These are phyloP conservation scores for Plasmodium gonderi DNA, from an alignment of 169 alveolate species.

Conservation along the genomic window DNA sequence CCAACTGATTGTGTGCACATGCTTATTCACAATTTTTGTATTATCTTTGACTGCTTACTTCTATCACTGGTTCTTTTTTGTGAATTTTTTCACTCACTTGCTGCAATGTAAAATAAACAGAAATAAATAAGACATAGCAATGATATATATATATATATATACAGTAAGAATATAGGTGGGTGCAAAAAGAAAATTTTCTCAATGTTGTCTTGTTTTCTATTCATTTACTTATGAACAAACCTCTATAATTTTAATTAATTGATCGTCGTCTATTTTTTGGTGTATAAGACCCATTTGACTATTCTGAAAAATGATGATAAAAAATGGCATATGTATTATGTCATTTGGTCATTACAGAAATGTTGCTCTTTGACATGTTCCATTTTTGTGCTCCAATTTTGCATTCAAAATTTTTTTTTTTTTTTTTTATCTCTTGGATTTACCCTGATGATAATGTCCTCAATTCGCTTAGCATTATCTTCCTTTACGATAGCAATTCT, in stretches of 20 bases:
- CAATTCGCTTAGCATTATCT: constrained; percentile 60
- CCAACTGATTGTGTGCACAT: neutral
- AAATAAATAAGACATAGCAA: neutral
- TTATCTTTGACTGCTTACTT: constrained; percentile 12
- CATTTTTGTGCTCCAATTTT: neutral
- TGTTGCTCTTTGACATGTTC: neutral
- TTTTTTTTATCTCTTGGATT: neutral
- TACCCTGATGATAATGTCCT: constrained; percentile 66
- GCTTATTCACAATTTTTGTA: neutral
- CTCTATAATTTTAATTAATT: constrained; percentile 73
- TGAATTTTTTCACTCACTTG: constrained; percentile 52
- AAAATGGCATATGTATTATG: neutral
- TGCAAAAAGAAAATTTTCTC: neutral
- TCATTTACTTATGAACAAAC: neutral
- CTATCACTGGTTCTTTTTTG: constrained; percentile 72
- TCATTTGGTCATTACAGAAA: neutral
- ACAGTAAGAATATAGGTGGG: neutral
- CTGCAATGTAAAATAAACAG: constrained; percentile 23
- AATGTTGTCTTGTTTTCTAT: neutral
- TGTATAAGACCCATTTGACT: constrained; percentile 63
- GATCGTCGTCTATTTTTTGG: constrained; percentile 59
- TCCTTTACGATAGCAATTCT: constrained; percentile 71
- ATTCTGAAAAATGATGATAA: constrained; percentile 28
- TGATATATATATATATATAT: neutral
- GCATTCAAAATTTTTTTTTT: neutral